Percentiles rank a stretch among this genome's conserved stretches.
Evolutionary conservation across 2,329 filamentous ascomycete species (phyloP).

Genomic region (Beauveria pseudobassiana): DNA sequence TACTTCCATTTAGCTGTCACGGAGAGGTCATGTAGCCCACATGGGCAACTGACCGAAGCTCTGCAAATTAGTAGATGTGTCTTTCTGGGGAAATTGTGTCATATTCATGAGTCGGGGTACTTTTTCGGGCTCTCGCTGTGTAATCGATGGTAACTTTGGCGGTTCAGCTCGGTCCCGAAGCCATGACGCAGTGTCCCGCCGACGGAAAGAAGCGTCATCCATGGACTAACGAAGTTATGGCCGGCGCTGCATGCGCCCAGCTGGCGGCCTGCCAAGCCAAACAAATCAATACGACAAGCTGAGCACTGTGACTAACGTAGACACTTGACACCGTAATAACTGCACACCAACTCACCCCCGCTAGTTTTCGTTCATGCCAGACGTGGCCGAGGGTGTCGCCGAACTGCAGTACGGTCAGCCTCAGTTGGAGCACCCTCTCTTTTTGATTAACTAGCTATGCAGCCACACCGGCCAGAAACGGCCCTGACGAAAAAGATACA

Average conservation of each 20-base stretch:
- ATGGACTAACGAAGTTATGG: neutral
- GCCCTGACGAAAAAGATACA: neutral
- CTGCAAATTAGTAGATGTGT: neutral
- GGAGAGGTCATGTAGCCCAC: neutral
- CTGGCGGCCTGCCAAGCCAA: neutral
- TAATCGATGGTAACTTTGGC: neutral
- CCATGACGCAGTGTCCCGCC: slow-evolving; percentile 1
- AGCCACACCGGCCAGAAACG: slow-evolving; percentile 8
- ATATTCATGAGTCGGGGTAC: neutral
- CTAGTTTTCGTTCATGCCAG: neutral
- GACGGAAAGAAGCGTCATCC: slow-evolving; percentile 2
- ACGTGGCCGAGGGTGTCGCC: neutral
- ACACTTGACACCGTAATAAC: neutral
- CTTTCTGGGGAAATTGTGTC: neutral
- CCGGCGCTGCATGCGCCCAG: neutral
- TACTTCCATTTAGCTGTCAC: neutral
- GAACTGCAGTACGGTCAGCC: neutral
- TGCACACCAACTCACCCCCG: neutral
- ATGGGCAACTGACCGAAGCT: neutral
- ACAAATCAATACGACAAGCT: neutral
- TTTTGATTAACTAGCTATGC: slow-evolving; percentile 1
- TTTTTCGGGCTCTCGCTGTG: neutral
- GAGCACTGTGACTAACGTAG: neutral
- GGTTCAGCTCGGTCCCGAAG: neutral
- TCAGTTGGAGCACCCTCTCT: neutral